Percentiles rank a stretch among this genome's conserved stretches.
phyloP scores from a whole-genome alignment of 1,284 basidiomycete genomes.

The Sanghuangporus weigelae region DNA sequence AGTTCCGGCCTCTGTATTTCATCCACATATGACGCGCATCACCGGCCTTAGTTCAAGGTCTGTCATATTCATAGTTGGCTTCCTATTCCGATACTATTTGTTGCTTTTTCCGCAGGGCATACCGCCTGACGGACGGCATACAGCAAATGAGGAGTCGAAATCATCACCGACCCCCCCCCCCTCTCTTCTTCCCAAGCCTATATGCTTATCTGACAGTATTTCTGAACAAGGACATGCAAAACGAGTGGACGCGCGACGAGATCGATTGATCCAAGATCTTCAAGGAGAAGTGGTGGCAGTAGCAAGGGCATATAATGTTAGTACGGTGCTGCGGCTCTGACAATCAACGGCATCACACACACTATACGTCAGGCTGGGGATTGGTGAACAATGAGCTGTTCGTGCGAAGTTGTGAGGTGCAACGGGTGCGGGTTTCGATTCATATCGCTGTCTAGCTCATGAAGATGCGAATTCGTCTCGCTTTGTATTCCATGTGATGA shows the following conservation, averaged over 20 bases:
- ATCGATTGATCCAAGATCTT: slow-evolving; percentile 47
- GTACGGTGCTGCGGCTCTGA: slow-evolving; percentile 56
- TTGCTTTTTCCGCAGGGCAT: slow-evolving; percentile 5
- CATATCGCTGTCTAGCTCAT: background rate
- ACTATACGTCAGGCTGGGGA: slow-evolving; percentile 17
- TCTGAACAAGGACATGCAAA: slow-evolving; percentile 45
- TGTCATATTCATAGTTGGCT: slow-evolving; percentile 18
- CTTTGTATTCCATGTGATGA: background rate
- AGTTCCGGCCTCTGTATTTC: slow-evolving; percentile 51
- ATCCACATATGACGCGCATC: slow-evolving; percentile 52
- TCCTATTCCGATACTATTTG: slow-evolving; percentile 20
- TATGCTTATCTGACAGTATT: slow-evolving; percentile 66
- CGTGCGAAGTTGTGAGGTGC: background rate
- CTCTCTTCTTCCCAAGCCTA: no score
- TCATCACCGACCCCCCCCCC: slow-evolving; percentile 18
- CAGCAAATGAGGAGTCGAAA: slow-evolving; percentile 17
- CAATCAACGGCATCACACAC: slow-evolving; percentile 45
- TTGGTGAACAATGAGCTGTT: slow-evolving; percentile 15
- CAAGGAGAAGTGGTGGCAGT: slow-evolving; percentile 57
- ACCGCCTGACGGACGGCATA: slow-evolving; percentile 4
- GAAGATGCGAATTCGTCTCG: slow-evolving; percentile 9
- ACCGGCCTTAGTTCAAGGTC: slow-evolving; percentile 48
- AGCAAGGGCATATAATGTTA: slow-evolving; percentile 53
- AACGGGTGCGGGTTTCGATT: background rate
- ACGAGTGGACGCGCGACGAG: slow-evolving; percentile 48